phyloP scores from a whole-genome alignment of 148 eudicot species.

The Persicaria tinctoria region DNA sequence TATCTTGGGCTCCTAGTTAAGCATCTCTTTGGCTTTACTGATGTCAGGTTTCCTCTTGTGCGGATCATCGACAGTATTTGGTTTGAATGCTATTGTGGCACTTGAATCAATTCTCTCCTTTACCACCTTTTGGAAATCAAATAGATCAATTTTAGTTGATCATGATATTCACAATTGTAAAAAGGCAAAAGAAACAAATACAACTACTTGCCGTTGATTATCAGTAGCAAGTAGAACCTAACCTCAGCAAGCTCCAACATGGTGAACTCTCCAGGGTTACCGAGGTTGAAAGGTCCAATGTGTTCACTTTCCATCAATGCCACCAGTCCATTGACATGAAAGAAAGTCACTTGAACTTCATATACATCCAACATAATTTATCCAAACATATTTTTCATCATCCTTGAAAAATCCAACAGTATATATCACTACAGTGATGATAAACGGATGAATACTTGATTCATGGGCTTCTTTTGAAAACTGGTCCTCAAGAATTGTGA shows the following conservation, averaged over 20 bases:
- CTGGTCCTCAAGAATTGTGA: no score
- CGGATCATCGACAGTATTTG: conserved; percentile 85
- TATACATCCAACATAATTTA: not conserved
- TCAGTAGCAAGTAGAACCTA: conserved; percentile 14
- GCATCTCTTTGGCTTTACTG: conserved; percentile 65
- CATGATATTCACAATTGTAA: not conserved
- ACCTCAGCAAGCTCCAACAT: conserved; percentile 91
- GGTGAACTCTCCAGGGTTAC: conserved; percentile 86
- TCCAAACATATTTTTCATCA: no score
- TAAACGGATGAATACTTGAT: no score
- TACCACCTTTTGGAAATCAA: conserved; percentile 43
- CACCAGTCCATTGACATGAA: conserved; percentile 71
- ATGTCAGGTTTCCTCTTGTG: conserved; percentile 88
- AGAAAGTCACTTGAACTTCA: not conserved
- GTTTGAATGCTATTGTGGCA: conserved; percentile 55
- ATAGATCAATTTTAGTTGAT: not conserved
- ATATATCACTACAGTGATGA: no score
- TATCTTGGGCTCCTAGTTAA: conserved; percentile 78
- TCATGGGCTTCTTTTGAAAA: no score
- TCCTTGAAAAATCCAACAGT: no score
- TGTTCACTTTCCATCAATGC: conserved; percentile 87
- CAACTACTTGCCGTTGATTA: not conserved
- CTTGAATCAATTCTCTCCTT: conserved; percentile 66
- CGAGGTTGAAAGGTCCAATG: conserved; percentile 75
- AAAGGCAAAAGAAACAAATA: not conserved